Evolutionary conservation across 2,329 filamentous ascomycete species (phyloP).

Genomic region (Chaetomiaceae sp.): DNA sequence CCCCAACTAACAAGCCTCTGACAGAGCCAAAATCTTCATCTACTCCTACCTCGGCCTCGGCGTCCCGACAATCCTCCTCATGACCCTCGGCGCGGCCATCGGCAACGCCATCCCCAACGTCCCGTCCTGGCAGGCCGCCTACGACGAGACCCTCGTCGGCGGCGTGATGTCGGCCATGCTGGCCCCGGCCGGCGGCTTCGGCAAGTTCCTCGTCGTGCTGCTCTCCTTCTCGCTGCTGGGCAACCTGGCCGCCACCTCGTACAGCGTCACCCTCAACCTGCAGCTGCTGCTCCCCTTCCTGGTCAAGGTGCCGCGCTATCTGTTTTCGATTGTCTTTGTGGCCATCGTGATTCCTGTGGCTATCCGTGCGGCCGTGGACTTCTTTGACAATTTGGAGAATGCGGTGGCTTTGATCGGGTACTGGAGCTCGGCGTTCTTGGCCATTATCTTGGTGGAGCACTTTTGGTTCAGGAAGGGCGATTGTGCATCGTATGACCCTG

Average conservation of each 20-base stretch:
- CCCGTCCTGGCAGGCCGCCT: slow-evolving; percentile 49
- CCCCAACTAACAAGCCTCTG: neutral
- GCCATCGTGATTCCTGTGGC: slow-evolving; percentile 39
- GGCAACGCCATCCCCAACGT: slow-evolving; percentile 53
- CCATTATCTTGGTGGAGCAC: slow-evolving; percentile 34
- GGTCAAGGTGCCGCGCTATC: slow-evolving; percentile 36
- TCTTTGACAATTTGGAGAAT: slow-evolving; percentile 40
- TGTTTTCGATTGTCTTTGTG: slow-evolving; percentile 38
- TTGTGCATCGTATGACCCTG: slow-evolving; percentile 21
- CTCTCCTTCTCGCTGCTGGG: slow-evolving; percentile 54
- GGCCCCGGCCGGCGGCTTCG: slow-evolving; percentile 52
- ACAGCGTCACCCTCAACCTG: slow-evolving; percentile 60
- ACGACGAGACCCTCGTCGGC: slow-evolving; percentile 49
- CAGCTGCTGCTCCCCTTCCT: slow-evolving; percentile 39
- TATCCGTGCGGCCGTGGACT: slow-evolving; percentile 36
- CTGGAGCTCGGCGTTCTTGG: slow-evolving; percentile 41
- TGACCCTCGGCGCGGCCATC: slow-evolving; percentile 61
- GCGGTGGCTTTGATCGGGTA: slow-evolving; percentile 43
- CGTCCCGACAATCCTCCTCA: slow-evolving; percentile 52
- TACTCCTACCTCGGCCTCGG: slow-evolving; percentile 55
- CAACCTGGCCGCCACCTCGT: slow-evolving; percentile 56
- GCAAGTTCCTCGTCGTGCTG: slow-evolving; percentile 56
- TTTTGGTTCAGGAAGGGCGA: slow-evolving; percentile 24
- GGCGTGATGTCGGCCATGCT: slow-evolving; percentile 59
- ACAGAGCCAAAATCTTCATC: slow-evolving; percentile 39